Base-by-base conservation (phyloP, 2,329 filamentous ascomycete genomes). In the Karstenula rhodostoma region DNA sequence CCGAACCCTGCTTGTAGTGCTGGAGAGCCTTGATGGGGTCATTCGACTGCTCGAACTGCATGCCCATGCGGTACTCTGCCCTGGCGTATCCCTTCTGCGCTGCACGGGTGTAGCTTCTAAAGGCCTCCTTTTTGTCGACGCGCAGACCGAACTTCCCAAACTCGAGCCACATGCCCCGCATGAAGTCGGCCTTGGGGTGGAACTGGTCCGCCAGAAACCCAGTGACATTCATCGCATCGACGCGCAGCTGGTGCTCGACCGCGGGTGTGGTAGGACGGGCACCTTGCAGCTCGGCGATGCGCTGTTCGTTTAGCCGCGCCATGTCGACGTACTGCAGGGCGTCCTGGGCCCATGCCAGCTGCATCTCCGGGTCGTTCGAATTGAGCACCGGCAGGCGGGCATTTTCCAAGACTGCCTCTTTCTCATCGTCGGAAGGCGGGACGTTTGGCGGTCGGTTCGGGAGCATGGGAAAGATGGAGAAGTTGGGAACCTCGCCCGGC, bases 31-130 rank as follows among this genome's bases (percentile, higher is more conserved):
- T 97, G 64, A 89, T 86, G 61, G 93, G 90, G 73, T 99, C 94
- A 73, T 96, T 96, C 4, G 93, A 94, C 76, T 91, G 93, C 80
- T 99, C 95, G 76, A 94, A 98, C 59, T 97, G 90, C 94, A 98
- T 99, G 64, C 95, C 95, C 81, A 99, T 96, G 49, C 95, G 89
- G 78, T 99, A 99, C 78, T 98, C 93, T 22, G 95, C 94, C 69
- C 95, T 86, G 23, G 90, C 88, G 79, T 94, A 96, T 59, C 93
- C 93, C 69, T 92, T 89, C 69, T 94, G 90, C 32, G 93, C 90
- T n/a, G 95, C 92, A 70, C 90, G 85, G 63, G 89, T 88, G 80
- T 98, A 99, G 71, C 90, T 91, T 62, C 89, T 81, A 76, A 96
- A 98, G 8, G 95, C 94, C 80, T 97, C 94, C 72, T 94, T 94